Evolutionary conservation across 345 rosid species (phyloP).

Genomic region (Adansonia digitata): DNA sequence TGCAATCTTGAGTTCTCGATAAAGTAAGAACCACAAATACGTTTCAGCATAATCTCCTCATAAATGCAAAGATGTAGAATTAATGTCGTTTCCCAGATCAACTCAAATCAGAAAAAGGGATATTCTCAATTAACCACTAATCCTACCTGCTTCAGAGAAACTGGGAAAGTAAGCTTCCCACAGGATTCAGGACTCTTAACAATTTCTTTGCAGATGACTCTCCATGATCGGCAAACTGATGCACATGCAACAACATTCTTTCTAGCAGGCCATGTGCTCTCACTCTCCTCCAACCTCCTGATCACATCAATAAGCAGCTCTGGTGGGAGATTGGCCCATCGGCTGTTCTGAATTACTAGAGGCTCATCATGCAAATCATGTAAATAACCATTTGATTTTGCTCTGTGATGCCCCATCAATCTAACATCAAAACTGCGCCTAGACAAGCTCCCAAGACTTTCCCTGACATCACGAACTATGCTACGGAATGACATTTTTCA

Average conservation of each 20-base stretch:
- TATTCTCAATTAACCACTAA: not conserved
- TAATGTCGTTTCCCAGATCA: not conserved
- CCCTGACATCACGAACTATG: constrained; percentile 66
- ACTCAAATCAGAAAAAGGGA: not conserved
- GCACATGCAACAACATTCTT: constrained; percentile 59
- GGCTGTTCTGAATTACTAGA: constrained; percentile 42
- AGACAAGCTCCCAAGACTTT: constrained; percentile 64
- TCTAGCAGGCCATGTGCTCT: constrained; percentile 61
- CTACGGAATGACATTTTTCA: constrained; percentile 56
- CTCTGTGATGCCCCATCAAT: constrained; percentile 47
- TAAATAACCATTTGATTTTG: constrained; percentile 45
- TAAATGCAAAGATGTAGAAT: not conserved
- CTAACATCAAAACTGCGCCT: constrained; percentile 59
- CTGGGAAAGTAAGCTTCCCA: constrained; percentile 62
- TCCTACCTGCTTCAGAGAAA: constrained; percentile 59
- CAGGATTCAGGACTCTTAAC: constrained; percentile 57
- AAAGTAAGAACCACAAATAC: not conserved
- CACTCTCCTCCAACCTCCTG: constrained; percentile 58
- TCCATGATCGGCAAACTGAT: constrained; percentile 65
- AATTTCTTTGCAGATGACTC: constrained; percentile 62
- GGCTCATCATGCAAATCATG: constrained; percentile 40
- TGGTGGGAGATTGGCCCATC: constrained; percentile 69
- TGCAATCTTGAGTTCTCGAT: not conserved
- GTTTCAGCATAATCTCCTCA: not conserved
- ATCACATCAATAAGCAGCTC: constrained; percentile 60